phyloP scores from a whole-genome alignment of 148 eudicot species.

The Rhododendron williamsianum region DNA sequence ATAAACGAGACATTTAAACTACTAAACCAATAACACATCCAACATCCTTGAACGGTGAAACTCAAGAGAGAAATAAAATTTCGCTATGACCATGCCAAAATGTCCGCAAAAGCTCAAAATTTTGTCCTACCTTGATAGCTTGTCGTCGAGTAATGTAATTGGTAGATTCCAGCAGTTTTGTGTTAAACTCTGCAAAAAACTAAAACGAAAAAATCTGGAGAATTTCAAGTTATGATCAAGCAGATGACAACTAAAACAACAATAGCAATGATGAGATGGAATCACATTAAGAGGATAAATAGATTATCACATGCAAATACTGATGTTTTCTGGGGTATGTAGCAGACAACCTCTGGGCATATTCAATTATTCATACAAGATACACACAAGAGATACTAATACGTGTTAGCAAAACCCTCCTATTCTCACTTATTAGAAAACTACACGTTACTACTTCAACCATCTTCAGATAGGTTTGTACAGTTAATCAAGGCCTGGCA shows the following conservation, averaged over 20 bases:
- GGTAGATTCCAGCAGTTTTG: conserved; percentile 72
- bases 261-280: background rate
- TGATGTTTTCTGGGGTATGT: background rate
- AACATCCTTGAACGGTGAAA: background rate
- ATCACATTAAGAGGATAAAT: background rate
- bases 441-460: background rate
- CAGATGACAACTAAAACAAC: conserved; percentile 5
- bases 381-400: background rate
- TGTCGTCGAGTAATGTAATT: conserved; percentile 83
- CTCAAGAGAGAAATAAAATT: background rate
- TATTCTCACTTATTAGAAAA: background rate
- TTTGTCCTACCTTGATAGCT: conserved; percentile 58
- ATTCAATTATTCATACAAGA: background rate
- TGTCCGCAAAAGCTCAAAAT: background rate
- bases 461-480: background rate
- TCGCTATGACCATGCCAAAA: background rate
- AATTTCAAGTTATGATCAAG: background rate
- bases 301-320: background rate
- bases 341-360: background rate
- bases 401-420: background rate
- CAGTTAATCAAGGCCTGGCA: background rate
- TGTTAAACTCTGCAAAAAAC: conserved; percentile 62
- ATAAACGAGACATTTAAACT: background rate
- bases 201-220: conserved; percentile 6
- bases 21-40: background rate